These are phyloP conservation scores for Cucumis cinereus DNA, from an alignment of 306 rosid species.

Conservation along the genomic window DNA sequence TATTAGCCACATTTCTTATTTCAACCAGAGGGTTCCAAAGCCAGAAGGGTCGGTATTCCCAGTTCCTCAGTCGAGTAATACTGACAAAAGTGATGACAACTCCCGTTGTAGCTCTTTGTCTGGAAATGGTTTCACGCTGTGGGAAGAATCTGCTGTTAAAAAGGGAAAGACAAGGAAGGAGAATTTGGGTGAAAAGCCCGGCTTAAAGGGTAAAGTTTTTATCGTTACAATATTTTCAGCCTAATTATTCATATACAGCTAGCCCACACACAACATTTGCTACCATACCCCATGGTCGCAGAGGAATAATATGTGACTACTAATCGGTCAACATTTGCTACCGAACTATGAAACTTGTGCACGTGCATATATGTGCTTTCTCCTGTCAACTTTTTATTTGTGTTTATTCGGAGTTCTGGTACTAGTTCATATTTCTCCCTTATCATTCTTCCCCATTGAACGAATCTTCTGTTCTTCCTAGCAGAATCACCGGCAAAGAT, in stretches of 20 bases:
- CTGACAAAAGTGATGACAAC: slow-evolving; percentile 57
- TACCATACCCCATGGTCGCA: not conserved
- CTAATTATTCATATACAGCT: not conserved
- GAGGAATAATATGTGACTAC: not conserved
- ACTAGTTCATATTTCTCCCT: not conserved
- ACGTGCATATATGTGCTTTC: not conserved
- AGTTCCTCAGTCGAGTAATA: slow-evolving; percentile 36
- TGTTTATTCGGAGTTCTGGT: not conserved
- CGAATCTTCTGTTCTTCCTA: not conserved
- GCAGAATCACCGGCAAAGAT: slow-evolving; percentile 33
- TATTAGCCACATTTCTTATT: slow-evolving; percentile 65
- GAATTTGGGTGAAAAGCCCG: slow-evolving; percentile 49
- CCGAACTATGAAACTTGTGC: too few relatives aligned
- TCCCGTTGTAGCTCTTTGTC: slow-evolving; percentile 76
- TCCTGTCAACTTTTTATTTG: not conserved
- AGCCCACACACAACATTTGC: not conserved
- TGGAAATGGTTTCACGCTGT: slow-evolving; percentile 75
- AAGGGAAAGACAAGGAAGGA: slow-evolving; percentile 92
- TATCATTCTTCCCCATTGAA: not conserved
- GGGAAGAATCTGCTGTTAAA: slow-evolving; percentile 74
- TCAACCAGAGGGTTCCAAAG: slow-evolving; percentile 61
- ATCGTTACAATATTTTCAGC: not conserved
- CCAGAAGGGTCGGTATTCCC: slow-evolving; percentile 49
- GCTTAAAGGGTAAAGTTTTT: slow-evolving; percentile 34
- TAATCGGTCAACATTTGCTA: not conserved